A percentile compares a stretch with the other conserved stretches of the same genome.
These are phyloP conservation scores for Coelastrella sp. DNA, from an alignment of 139 green algal genomes.

Conservation along the genomic window DNA sequence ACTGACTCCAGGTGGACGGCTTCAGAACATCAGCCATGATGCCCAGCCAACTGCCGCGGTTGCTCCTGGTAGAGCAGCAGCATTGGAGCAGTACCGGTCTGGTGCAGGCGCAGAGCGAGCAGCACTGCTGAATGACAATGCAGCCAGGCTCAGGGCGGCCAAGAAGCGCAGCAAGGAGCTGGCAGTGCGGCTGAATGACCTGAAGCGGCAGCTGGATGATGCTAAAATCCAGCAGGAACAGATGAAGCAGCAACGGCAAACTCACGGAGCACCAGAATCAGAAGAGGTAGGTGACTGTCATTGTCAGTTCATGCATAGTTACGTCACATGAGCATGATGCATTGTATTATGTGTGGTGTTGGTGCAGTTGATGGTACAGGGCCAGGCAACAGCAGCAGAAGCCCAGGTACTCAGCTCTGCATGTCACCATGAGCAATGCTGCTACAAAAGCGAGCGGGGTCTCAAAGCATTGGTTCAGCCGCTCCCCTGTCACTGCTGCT, in stretches of 20 bases:
- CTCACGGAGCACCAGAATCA: constrained; percentile 26
- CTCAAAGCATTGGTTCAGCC: neutral
- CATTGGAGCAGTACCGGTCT: constrained; percentile 51
- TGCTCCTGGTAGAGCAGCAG: constrained; percentile 5
- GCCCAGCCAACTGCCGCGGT: neutral
- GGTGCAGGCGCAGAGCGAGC: constrained; percentile 50
- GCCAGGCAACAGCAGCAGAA: neutral
- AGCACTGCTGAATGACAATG: constrained; percentile 57
- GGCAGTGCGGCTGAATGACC: neutral
- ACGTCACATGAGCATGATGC: neutral
- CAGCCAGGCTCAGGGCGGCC: constrained; percentile 29
- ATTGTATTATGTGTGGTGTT: neutral
- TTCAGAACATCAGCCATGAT: neutral
- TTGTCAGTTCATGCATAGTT: neutral
- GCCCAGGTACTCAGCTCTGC: too few species aligned
- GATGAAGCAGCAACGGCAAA: constrained; percentile 44
- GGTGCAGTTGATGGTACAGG: neutral
- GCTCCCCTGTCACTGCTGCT: neutral
- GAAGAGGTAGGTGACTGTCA: constrained; percentile 44
- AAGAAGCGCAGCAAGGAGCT: constrained; percentile 51
- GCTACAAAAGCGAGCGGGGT: too few species aligned
- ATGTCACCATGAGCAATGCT: too few species aligned
- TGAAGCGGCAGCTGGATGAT: constrained; percentile 61
- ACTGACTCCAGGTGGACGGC: neutral
- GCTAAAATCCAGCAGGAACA: constrained; percentile 47